Conservation (phyloP, 23 red algal species). For the Gracilaria vermiculophylla region DNA sequence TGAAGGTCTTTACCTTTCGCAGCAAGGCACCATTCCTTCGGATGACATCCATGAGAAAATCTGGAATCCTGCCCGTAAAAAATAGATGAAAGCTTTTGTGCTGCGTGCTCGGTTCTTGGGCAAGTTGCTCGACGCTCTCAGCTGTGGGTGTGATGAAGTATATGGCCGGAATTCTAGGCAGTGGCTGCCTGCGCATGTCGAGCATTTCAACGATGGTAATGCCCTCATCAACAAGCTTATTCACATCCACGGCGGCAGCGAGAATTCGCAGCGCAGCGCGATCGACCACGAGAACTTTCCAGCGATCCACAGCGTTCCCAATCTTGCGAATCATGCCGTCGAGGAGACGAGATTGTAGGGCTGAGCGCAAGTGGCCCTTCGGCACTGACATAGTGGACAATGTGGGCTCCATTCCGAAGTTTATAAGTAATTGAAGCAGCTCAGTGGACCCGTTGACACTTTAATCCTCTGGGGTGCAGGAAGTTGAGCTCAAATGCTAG, state of each 20-base stretch:
- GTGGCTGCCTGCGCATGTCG: slow-evolving; percentile 74
- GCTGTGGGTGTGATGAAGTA: slow-evolving; percentile 79
- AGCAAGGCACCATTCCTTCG: slow-evolving; percentile 55
- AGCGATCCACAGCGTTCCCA: slow-evolving; percentile 10
- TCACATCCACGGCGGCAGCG: slow-evolving; percentile 61
- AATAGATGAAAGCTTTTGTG: slow-evolving; percentile 89
- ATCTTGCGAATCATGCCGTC: slow-evolving; percentile 73
- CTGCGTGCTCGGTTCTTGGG: slow-evolving; percentile 58
- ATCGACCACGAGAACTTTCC: slow-evolving; percentile 87
- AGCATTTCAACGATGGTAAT: slow-evolving; percentile 90
- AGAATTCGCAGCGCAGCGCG: slow-evolving; percentile 74
- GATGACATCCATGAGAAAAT: slow-evolving; percentile 73
- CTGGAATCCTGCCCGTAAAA: slow-evolving; percentile 74
- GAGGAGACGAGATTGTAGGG: slow-evolving; percentile 59
- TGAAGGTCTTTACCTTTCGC: slow-evolving; percentile 61
- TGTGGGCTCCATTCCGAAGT: no score
- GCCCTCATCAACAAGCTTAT: slow-evolving; percentile 85
- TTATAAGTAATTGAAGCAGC: no score
- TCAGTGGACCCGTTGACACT: no score
- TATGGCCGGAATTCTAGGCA: slow-evolving; percentile 79
- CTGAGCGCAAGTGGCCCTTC: slow-evolving; percentile 33
- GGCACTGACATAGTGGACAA: background rate
- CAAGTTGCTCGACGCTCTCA: slow-evolving; percentile 64
- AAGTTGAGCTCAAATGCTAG: no score
- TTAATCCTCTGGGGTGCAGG: no score